Conservation (phyloP, 495 filamentous ascomycete genomes). For the Tetracladium setigerum region DNA sequence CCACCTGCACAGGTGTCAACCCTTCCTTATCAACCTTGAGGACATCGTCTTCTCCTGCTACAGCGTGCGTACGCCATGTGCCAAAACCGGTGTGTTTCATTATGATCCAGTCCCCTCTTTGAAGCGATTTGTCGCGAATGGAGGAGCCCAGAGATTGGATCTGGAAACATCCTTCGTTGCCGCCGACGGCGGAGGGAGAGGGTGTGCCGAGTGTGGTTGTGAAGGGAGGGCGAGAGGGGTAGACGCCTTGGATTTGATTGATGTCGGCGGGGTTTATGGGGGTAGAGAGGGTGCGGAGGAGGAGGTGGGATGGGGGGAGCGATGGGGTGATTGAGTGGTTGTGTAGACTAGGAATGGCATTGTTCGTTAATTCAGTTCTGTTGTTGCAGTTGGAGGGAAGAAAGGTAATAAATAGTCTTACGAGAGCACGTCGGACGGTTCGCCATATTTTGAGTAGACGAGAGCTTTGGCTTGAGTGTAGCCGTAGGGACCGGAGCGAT, state of each 20-base stretch:
- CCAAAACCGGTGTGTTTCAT: constrained; percentile 74
- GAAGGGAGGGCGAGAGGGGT: constrained; percentile 76
- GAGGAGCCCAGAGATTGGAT: constrained; percentile 56
- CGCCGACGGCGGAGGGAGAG: constrained; percentile 64
- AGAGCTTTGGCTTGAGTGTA: constrained; percentile 96
- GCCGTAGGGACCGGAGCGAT: constrained; percentile 72
- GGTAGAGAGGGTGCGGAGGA: constrained; percentile 64
- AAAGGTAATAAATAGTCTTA: constrained; percentile 25
- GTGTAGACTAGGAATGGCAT: constrained; percentile 50
- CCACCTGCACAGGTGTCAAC: constrained; percentile 65
- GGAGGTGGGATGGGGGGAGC: constrained; percentile 63
- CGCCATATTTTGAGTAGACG: constrained; percentile 76
- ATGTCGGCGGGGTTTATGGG: constrained; percentile 97
- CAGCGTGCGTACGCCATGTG: constrained; percentile 87
- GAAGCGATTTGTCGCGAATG: constrained; percentile 31
- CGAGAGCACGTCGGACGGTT: constrained; percentile 74
- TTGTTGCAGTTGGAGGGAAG: background rate
- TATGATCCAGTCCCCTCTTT: constrained; percentile 85
- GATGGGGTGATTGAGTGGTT: constrained; percentile 72
- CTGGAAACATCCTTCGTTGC: constrained; percentile 91
- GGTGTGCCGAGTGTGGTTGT: constrained; percentile 63
- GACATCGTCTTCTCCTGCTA: constrained; percentile 55
- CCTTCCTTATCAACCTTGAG: constrained; percentile 59
- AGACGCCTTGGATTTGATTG: constrained; percentile 90
- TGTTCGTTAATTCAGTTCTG: constrained; percentile 2